phyloP scores from a whole-genome alignment of 352 stramenopile genomes.

The Globisporangium barbulae region DNA sequence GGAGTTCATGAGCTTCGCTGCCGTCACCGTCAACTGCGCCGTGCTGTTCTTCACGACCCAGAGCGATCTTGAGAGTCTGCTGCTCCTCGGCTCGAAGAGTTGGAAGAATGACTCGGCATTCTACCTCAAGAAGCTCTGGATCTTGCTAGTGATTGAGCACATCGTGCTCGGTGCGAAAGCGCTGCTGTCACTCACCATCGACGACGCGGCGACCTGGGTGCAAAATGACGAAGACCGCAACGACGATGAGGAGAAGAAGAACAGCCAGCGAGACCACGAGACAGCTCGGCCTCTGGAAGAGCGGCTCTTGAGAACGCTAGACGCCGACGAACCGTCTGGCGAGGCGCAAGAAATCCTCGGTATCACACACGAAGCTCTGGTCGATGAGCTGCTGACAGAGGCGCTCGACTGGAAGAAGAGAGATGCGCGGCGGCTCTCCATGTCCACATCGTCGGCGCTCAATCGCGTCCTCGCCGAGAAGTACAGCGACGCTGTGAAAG shows the following conservation, averaged over 20 bases:
- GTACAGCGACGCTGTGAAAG: constrained; percentile 30
- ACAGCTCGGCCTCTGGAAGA: constrained; percentile 1
- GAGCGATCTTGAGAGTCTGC: constrained; percentile 59
- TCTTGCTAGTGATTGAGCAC: constrained; percentile 64
- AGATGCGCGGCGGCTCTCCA: neutral
- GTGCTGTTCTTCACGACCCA: constrained; percentile 71
- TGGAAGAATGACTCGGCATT: constrained; percentile 23
- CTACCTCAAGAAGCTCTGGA: constrained; percentile 59
- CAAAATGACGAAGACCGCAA: constrained; percentile 59
- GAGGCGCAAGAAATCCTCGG: neutral
- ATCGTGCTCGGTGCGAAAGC: constrained; percentile 62
- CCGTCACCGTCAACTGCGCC: constrained; percentile 70
- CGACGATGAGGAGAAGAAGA: constrained; percentile 36
- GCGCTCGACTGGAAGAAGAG: constrained; percentile 13
- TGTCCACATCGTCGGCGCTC: constrained; percentile 19
- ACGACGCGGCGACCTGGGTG: constrained; percentile 72
- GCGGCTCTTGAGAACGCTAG: neutral
- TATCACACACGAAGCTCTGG: constrained; percentile 1
- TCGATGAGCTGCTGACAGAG: constrained; percentile 20
- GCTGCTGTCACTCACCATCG: constrained; percentile 57
- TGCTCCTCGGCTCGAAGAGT: constrained; percentile 17
- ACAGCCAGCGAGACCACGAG: constrained; percentile 13
- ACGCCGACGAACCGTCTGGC: neutral
- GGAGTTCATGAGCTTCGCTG: constrained; percentile 89
- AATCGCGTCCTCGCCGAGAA: constrained; percentile 43